These are phyloP conservation scores for Colletotrichum navitas DNA, from an alignment of 2,329 filamentous ascomycete species.

Conservation along the genomic window DNA sequence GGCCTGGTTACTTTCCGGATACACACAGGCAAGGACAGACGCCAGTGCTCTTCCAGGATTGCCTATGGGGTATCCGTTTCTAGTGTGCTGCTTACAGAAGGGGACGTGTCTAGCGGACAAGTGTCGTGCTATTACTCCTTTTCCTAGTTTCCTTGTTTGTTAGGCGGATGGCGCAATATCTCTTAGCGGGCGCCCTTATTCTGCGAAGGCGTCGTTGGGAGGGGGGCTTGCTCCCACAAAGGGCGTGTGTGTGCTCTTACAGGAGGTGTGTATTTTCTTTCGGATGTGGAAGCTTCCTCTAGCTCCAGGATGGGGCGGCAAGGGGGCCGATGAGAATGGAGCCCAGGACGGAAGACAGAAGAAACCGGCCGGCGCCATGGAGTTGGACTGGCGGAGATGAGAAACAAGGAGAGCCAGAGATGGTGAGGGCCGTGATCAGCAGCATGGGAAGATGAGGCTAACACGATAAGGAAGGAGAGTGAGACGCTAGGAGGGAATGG, in stretches of 20 bases:
- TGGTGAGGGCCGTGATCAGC: not conserved
- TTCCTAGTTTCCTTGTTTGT: constrained; percentile 1
- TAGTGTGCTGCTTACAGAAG: constrained; percentile 4
- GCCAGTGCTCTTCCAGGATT: not conserved
- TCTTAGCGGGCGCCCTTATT: constrained; percentile 18
- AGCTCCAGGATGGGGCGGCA: not conserved
- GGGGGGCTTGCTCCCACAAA: not conserved
- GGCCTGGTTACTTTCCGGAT: not conserved
- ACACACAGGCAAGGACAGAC: constrained; percentile 8
- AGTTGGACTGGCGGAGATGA: constrained; percentile 32
- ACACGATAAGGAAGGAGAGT: not conserved
- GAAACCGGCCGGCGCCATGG: constrained; percentile 31
- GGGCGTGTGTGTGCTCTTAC: constrained; percentile 1
- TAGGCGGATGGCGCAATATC: constrained; percentile 12
- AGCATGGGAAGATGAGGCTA: not conserved
- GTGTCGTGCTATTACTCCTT: constrained; percentile 9
- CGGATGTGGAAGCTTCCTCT: not conserved
- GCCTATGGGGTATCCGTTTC: not conserved
- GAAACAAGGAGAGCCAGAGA: not conserved
- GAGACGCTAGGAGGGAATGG: not conserved
- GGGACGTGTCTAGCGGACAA: constrained; percentile 32
- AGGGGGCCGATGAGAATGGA: not conserved
- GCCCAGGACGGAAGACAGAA: not conserved
- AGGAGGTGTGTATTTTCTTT: constrained; percentile 2
- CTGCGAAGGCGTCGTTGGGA: constrained; percentile 23